Evolutionary conservation across 345 rosid species (phyloP).

Genomic region (Litchi chinensis): DNA sequence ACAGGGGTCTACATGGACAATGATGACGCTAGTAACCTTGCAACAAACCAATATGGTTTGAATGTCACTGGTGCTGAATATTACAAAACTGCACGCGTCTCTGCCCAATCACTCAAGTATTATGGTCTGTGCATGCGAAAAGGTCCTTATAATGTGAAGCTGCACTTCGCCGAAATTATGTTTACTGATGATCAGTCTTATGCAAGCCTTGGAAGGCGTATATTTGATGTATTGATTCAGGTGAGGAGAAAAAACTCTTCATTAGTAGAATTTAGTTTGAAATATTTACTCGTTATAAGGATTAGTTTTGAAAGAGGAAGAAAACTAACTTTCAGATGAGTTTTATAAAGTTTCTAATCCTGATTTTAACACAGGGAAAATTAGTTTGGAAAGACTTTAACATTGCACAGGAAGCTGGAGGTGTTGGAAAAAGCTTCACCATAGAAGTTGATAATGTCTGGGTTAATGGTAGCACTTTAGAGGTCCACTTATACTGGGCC

Average conservation of each 20-base stretch:
- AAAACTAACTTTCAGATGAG: background rate
- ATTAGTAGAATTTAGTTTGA: background rate
- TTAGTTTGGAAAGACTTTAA: conserved; percentile 56
- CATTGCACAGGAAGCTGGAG: conserved; percentile 73
- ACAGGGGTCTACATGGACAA: conserved; percentile 52
- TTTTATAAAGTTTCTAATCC: conserved; percentile 5
- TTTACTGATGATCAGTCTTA: conserved; percentile 49
- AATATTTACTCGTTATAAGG: no score
- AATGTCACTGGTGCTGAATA: conserved; percentile 36
- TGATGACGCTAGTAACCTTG: background rate
- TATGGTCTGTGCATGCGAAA: conserved; percentile 68
- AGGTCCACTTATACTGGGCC: conserved; percentile 40
- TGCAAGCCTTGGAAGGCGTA: conserved; percentile 66
- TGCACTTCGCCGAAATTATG: conserved; percentile 92
- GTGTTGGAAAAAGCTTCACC: conserved; percentile 49
- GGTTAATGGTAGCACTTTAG: conserved; percentile 62
- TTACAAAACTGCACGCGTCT: conserved; percentile 65
- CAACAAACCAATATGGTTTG: conserved; percentile 34
- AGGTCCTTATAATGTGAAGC: conserved; percentile 63
- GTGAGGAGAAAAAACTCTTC: conserved; percentile 32
- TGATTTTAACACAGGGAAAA: conserved; percentile 48
- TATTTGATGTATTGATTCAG: conserved; percentile 80
- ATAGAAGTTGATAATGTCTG: conserved; percentile 28
- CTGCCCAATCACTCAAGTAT: conserved; percentile 79
- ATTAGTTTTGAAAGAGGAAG: no score